Evolutionary conservation across 2,329 filamentous ascomycete species (phyloP).

Genomic region (Plectosphaerella cucumerina): DNA sequence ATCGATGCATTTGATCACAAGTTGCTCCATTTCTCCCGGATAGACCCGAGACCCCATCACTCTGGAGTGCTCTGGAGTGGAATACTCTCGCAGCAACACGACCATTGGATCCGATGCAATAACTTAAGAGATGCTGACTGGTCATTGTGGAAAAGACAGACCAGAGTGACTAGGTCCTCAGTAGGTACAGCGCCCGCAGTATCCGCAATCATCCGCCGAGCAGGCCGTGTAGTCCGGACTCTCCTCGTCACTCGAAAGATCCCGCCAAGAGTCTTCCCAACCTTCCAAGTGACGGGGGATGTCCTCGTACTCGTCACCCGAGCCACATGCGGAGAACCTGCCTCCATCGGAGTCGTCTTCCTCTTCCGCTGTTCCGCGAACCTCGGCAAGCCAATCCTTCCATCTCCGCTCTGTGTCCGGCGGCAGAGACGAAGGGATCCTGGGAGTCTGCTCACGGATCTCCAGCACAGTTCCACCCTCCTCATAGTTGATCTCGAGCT

Average conservation of each 20-base stretch:
- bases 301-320: no score
- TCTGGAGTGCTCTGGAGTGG: no score
- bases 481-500: constrained; percentile 7
- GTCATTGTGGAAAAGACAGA: no score
- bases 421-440: constrained; percentile 1
- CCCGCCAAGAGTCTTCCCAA: no score
- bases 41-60: no score
- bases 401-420: constrained; percentile 2
- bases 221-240: constrained; percentile 7
- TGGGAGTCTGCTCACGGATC: constrained; percentile 4
- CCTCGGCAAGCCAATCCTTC: background rate
- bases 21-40: background rate
- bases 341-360: background rate
- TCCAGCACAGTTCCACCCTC: background rate
- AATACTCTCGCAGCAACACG: no score
- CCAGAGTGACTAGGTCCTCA: no score
- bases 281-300: no score
- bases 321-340: background rate
- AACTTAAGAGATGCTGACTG: no score
- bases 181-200: constrained; percentile 11
- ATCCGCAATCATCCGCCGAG: constrained; percentile 8
- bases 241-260: background rate
- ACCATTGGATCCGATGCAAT: no score
- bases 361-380: background rate
- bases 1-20: no score